A percentile compares a stretch with the other conserved stretches of the same genome.
Conservation (phyloP, 2,329 filamentous ascomycete species). For the Simplicillium sp. region DNA sequence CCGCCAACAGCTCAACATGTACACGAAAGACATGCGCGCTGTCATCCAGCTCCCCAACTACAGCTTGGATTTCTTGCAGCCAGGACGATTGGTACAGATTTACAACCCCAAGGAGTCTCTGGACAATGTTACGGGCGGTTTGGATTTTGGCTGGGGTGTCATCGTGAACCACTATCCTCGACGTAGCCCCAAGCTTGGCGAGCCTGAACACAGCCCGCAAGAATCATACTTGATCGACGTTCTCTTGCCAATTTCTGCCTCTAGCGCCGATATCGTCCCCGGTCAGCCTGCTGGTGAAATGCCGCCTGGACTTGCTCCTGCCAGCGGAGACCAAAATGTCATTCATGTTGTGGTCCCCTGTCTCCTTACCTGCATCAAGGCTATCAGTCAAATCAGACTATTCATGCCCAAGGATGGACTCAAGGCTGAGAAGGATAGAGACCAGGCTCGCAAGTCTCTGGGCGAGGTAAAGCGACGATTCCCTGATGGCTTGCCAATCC, state of each 20-base stretch:
- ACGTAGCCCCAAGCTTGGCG: conserved; percentile 54
- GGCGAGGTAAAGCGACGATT: conserved; percentile 79
- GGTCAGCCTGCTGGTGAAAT: conserved; percentile 32
- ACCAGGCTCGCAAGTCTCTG: conserved; percentile 59
- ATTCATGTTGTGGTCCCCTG: conserved; percentile 55
- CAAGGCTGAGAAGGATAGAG: conserved; percentile 53
- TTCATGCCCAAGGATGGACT: conserved; percentile 70
- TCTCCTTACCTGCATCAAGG: conserved; percentile 74
- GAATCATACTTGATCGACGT: conserved; percentile 79
- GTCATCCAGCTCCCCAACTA: conserved; percentile 91
- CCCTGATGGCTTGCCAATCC: conserved; percentile 77
- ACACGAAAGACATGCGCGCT: conserved; percentile 79
- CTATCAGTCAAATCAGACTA: conserved; percentile 74
- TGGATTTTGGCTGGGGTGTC: conserved; percentile 90
- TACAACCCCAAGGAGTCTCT: conserved; percentile 53
- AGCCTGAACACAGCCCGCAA: conserved; percentile 62
- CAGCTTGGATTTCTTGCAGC: conserved; percentile 73
- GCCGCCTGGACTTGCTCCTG: conserved; percentile 47
- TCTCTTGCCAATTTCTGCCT: conserved; percentile 51
- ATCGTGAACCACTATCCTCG: conserved; percentile 66
- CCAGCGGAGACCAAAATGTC: conserved; percentile 17
- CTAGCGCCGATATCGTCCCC: conserved; percentile 34
- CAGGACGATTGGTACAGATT: conserved; percentile 80
- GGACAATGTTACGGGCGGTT: conserved; percentile 21
- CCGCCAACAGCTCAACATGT: conserved; percentile 71